Conservation (phyloP, 2,329 filamentous ascomycete species). For the Botrytis fragariae region DNA sequence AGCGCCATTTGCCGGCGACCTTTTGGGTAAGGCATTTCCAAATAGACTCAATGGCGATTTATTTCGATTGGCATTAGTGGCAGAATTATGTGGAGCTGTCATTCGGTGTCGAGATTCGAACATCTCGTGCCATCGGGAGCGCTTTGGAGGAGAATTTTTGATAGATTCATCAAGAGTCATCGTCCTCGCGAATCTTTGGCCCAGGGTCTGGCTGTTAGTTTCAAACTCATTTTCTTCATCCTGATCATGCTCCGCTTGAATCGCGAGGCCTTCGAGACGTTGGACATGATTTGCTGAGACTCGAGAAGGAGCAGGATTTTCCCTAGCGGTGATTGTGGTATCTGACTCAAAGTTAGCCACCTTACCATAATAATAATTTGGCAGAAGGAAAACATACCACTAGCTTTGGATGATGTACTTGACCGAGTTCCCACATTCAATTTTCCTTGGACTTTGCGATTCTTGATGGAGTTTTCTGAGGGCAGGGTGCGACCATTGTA, state of each 20-base stretch:
- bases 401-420: background rate
- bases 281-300: background rate
- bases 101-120: background rate
- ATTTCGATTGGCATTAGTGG: background rate
- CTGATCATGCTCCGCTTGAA: background rate
- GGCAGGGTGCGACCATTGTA: background rate
- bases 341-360: background rate
- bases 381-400: background rate
- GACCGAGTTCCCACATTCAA: background rate
- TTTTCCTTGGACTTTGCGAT: background rate
- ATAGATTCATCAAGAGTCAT: background rate
- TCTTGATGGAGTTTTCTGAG: too few species aligned
- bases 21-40: background rate
- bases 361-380: background rate
- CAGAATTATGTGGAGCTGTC: background rate
- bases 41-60: background rate
- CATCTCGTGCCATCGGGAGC: conserved; percentile 7
- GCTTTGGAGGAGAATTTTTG: background rate
- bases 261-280: background rate
- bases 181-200: background rate
- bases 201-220: too few species aligned
- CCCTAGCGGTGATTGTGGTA: background rate
- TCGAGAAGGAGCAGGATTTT: background rate
- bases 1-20: background rate
- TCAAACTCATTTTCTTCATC: background rate